phyloP scores from a whole-genome alignment of 2,329 filamentous ascomycete species.

The Fusarium solani-melongenae region DNA sequence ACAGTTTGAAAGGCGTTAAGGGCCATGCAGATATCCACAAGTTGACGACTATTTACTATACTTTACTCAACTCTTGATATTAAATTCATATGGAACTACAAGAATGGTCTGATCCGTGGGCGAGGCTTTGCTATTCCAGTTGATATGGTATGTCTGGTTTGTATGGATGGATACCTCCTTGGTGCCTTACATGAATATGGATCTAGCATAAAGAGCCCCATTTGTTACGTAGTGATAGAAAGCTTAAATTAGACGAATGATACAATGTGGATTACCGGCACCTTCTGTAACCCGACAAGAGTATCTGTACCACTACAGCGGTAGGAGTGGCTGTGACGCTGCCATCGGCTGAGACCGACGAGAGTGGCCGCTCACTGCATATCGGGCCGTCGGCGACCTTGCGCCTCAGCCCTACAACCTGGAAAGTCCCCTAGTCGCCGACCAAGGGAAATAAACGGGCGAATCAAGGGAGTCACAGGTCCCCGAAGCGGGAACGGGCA shows the following conservation, averaged over 20 bases:
- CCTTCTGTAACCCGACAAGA: neutral
- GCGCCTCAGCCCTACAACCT: neutral
- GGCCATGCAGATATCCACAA: neutral
- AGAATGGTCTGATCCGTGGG: too few species aligned
- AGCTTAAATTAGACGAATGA: neutral
- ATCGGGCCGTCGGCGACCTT: constrained; percentile 23
- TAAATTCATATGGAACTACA: neutral
- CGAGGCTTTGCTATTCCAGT: neutral
- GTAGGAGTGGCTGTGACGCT: neutral
- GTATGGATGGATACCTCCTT: neutral
- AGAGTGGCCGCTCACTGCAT: neutral
- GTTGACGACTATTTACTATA: neutral
- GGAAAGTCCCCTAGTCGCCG: neutral
- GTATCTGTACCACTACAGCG: neutral
- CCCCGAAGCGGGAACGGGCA: neutral
- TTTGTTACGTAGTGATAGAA: neutral
- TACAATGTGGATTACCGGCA: neutral
- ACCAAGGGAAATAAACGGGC: neutral
- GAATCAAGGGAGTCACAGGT: neutral
- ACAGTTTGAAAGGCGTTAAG: neutral
- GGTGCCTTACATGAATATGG: neutral
- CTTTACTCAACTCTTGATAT: neutral
- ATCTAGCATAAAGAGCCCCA: neutral
- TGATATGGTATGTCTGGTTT: neutral
- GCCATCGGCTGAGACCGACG: neutral